Conservation (phyloP, 139 green algal species). For the Chlamydomonas incerta region DNA sequence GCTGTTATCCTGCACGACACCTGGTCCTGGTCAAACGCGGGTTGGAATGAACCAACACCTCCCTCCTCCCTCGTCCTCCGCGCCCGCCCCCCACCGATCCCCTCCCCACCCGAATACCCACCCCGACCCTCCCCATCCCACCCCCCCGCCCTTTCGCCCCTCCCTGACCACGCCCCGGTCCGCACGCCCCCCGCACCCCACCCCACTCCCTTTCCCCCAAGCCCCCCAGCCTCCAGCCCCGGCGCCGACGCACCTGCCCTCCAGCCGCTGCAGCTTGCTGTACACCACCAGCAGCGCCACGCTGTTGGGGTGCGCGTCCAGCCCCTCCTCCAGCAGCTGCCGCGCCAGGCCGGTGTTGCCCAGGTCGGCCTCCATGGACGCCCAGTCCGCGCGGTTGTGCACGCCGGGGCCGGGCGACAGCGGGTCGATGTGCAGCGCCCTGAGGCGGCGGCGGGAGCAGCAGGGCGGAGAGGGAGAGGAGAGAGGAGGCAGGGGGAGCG, state of each 20-base stretch:
- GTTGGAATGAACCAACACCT: no score
- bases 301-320: constrained; percentile 28
- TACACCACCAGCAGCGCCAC: constrained; percentile 4
- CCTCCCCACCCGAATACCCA: no score
- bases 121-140: no score
- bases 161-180: no score
- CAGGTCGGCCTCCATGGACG: constrained; percentile 37
- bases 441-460: no score
- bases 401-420: constrained; percentile 16
- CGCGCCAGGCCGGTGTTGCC: constrained; percentile 24
- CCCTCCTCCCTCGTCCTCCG: no score
- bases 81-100: no score
- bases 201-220: no score
- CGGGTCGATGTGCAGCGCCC: constrained; percentile 38
- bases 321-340: constrained; percentile 37
- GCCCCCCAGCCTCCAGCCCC: not conserved
- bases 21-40: no score
- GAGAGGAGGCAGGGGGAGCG: not conserved
- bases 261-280: constrained; percentile 22
- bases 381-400: constrained; percentile 40
- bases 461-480: not conserved
- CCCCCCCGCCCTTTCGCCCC: no score
- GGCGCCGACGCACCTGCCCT: not conserved
- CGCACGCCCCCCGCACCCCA: no score
- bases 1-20: no score